A percentile compares a stretch with the other conserved stretches of the same genome.
These are phyloP conservation scores for Pochonia chlamydosporia DNA, from an alignment of 2,329 filamentous ascomycete genomes.

Conservation along the genomic window DNA sequence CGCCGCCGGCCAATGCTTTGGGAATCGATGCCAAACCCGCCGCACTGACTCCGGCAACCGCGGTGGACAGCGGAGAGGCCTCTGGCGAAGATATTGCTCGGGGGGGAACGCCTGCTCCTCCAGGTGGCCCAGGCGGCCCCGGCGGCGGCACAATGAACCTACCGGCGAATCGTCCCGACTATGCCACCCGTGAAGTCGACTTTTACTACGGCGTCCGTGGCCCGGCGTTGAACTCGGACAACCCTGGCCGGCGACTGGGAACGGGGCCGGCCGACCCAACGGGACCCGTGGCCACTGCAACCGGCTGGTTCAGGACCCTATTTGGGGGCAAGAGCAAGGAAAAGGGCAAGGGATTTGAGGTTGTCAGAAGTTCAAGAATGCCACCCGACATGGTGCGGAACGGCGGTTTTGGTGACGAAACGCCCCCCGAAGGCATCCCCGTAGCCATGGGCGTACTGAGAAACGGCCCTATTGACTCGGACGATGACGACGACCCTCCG, in stretches of 20 bases:
- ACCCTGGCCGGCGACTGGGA: conserved; percentile 76
- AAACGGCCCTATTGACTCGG: conserved; percentile 58
- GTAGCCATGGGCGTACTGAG: conserved; percentile 56
- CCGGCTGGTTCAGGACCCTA: conserved; percentile 78
- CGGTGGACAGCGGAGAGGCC: conserved; percentile 31
- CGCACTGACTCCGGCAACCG: conserved; percentile 3
- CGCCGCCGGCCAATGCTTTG: conserved; percentile 19
- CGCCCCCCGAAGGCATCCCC: conserved; percentile 60
- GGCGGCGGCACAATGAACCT: conserved; percentile 25
- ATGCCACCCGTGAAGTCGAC: conserved; percentile 89
- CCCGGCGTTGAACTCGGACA: conserved; percentile 76
- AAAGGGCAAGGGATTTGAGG: conserved; percentile 93
- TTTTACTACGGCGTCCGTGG: conserved; percentile 95
- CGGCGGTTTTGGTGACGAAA: conserved; percentile 55
- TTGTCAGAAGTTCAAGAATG: conserved; percentile 84
- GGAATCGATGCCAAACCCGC: conserved; percentile 27
- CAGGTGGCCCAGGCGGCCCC: conserved; percentile 22
- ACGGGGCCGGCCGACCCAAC: conserved; percentile 95
- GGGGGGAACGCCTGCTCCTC: conserved; percentile 38
- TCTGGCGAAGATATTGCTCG: conserved; percentile 35
- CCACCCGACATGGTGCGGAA: conserved; percentile 62
- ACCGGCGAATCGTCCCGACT: conserved; percentile 65
- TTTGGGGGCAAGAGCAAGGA: conserved; percentile 86
- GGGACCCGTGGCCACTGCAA: conserved; percentile 80
- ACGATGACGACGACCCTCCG: conserved; percentile 43